Base-by-base conservation (phyloP, 768 basidiomycete genomes). In the Coprinopsis strossmayeri region DNA sequence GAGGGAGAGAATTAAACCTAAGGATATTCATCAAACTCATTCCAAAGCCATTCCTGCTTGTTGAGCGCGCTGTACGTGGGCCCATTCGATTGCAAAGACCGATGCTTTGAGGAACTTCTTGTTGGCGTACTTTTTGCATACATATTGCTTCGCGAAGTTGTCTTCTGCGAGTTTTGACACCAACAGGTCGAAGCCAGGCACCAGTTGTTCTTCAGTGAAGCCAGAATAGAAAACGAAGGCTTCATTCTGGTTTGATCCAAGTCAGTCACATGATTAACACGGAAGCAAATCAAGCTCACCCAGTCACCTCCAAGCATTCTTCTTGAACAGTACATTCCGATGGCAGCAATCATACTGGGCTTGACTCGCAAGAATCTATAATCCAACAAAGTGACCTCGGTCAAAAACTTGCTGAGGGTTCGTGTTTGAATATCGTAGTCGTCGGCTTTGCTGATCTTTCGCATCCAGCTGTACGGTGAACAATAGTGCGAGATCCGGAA, bases 391-490 rank as follows among this genome's bases (percentile, higher is more conserved):
- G 94, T 96, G 44, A 95, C 90, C 67, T 99, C 96, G 54, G 91
- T 92, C 62, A 98, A 69, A 75, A 97, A 98, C 69, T 99, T 99
- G 77, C 91, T 87, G 41, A 99, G 71, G 23, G 96, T 99, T 53
- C 96, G 76, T 12, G 96, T 99, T 64, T 97, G 95, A 61, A 98
- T 84, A 62, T 98, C 92, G 65, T 98, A 99, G 65, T 95, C 90
- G 69, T 99, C 96, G 28, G 96, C 95, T 66, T 93, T 96, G 78
- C 91, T 94, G 64, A 99, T 98, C 59, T 85, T 87, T 51, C 96
- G 82, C 78, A 98, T 93, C 95, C 96, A 98, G 64, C 89, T 92
- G 72, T 98, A 98, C 2, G 96, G 96, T 45, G 94, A 96, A 71
- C 96, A 98, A 69, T 99, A 99, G 52, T 93, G 85, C 51, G 94